A percentile compares a stretch with the other conserved stretches of the same genome.
Evolutionary conservation across 106 monocot genomes (phyloP).

Genomic region (Ottelia alismoides): DNA sequence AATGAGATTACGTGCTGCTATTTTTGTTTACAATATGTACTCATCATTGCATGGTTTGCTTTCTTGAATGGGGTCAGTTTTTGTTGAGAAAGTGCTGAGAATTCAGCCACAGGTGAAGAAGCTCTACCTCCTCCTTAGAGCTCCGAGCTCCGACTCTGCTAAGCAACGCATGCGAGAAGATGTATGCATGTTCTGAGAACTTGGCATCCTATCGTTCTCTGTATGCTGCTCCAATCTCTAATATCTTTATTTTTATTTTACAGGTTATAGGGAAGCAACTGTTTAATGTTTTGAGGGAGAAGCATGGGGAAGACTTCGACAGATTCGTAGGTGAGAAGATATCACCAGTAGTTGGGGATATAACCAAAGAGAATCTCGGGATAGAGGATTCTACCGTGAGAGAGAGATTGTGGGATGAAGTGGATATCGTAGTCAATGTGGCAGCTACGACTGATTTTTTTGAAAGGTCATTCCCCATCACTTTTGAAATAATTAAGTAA

Average conservation of each 20-base stretch:
- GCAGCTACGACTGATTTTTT: conserved; percentile 65
- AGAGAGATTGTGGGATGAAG: conserved; percentile 22
- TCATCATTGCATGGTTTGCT: too few species aligned
- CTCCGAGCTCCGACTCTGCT: too few species aligned
- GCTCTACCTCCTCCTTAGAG: too few species aligned
- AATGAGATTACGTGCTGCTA: too few species aligned
- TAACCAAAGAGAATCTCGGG: conserved; percentile 28
- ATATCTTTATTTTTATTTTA: not conserved
- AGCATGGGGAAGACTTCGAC: conserved; percentile 31
- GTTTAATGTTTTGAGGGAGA: conserved; percentile 41
- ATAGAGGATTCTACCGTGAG: conserved; percentile 19
- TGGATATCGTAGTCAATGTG: conserved; percentile 35
- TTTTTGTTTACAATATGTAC: too few species aligned
- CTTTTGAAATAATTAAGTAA: not conserved
- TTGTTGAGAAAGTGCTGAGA: too few species aligned
- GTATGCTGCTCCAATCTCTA: too few species aligned
- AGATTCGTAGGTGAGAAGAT: conserved; percentile 36
- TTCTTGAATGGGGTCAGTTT: too few species aligned
- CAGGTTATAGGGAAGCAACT: conserved; percentile 46
- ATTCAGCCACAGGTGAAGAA: too few species aligned
- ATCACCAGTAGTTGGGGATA: conserved; percentile 40
- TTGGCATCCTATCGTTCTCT: too few species aligned
- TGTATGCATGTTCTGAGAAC: too few species aligned
- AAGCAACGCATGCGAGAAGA: too few species aligned
- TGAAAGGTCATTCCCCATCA: conserved; percentile 29